These are phyloP conservation scores for Backusella circina DNA, from an alignment of 192 early-diverging fungal genomes.

Conservation along the genomic window DNA sequence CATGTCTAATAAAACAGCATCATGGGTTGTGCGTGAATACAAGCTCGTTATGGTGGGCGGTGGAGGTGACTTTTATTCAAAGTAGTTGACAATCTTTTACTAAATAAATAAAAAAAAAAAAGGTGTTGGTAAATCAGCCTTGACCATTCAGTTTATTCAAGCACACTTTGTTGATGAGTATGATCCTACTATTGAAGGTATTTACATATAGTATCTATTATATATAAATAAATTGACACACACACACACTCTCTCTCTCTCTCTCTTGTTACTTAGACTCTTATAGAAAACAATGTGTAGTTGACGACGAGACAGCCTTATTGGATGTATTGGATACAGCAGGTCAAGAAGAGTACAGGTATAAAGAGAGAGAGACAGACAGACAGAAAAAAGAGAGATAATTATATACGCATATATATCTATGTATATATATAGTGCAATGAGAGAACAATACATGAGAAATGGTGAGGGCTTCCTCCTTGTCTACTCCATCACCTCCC, in stretches of 20 bases:
- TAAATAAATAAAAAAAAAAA: too few species aligned
- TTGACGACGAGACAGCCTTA: constrained; percentile 84
- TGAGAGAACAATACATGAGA: constrained; percentile 97
- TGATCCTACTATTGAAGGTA: constrained; percentile 95
- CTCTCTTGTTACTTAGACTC: constrained; percentile 83
- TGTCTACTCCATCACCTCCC: constrained; percentile 90
- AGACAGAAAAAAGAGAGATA: not conserved
- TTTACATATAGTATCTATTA: too few species aligned
- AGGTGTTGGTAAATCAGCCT: constrained; percentile 75
- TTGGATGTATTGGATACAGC: constrained; percentile 95
- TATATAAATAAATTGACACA: too few species aligned
- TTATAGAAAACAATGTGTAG: constrained; percentile 94
- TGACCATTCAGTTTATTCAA: constrained; percentile 82
- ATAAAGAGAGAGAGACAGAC: not conserved
- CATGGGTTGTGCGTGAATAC: constrained; percentile 23
- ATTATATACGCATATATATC: too few species aligned
- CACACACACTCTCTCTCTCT: not conserved
- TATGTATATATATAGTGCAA: constrained; percentile 50
- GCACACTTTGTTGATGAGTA: constrained; percentile 87
- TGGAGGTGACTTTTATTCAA: constrained; percentile 41
- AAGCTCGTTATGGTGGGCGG: constrained; percentile 59
- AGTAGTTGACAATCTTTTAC: too few species aligned
- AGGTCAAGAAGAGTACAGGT: constrained; percentile 94
- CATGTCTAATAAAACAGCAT: not conserved
- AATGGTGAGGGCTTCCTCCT: constrained; percentile 94